A percentile compares a stretch with the other conserved stretches of the same genome.
Evolutionary conservation across 805 yeast genomes (phyloP).

Genomic region (Starmerella tilneyi): DNA sequence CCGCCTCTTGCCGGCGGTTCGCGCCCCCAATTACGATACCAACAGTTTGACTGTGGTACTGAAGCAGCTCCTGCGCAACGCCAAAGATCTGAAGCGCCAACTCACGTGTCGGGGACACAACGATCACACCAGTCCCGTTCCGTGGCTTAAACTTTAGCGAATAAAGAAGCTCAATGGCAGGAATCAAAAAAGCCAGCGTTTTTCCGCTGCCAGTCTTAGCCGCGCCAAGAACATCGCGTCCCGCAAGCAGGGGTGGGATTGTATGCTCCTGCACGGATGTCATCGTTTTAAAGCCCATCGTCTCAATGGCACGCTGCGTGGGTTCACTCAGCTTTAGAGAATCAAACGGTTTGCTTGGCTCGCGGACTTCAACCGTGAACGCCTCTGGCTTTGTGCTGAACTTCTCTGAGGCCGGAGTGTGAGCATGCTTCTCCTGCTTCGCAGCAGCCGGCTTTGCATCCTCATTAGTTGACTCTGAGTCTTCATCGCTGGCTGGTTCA

Average conservation of each 20-base stretch:
- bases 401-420: neutral
- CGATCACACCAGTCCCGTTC: conserved; percentile 95
- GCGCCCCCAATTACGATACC: conserved; percentile 99
- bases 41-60: conserved; percentile 78
- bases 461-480: neutral
- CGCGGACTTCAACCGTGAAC: conserved; percentile 20
- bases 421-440: neutral
- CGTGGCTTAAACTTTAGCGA: conserved; percentile 91
- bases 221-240: conserved; percentile 97
- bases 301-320: conserved; percentile 66
- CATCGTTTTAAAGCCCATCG: conserved; percentile 87
- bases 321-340: conserved; percentile 66
- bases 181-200: conserved; percentile 88
- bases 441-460: conserved; percentile 1
- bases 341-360: conserved; percentile 31
- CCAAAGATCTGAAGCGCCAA: conserved; percentile 95
- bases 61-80: conserved; percentile 91
- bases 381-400: conserved; percentile 19
- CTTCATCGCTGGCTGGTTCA: neutral
- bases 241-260: conserved; percentile 92
- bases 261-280: conserved; percentile 93
- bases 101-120: conserved; percentile 96
- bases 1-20: conserved; percentile 94
- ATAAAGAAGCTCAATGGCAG: conserved; percentile 87
- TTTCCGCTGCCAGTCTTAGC: conserved; percentile 99